Base-by-base conservation (phyloP, 2,329 filamentous ascomycete genomes). In the Apiospora phragmitis region DNA sequence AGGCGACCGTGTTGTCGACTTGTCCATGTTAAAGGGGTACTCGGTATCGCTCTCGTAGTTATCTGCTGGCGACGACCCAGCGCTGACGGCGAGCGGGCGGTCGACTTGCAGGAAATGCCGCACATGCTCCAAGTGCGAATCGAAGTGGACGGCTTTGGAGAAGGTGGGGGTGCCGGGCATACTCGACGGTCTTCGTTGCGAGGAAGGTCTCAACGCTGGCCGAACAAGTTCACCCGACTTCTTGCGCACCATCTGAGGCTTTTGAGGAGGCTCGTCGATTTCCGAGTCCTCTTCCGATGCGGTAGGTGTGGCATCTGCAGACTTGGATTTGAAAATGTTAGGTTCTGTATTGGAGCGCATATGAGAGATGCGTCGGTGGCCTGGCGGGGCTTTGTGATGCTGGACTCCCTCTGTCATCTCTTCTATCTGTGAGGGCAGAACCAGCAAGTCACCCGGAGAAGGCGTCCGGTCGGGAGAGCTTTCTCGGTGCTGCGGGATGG, bases 131-230 rank as follows among this genome's bases (percentile, higher is more conserved):
- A 98, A 90, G 78, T 97, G 94, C 35, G 95, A 94, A 82, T 98
- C 96, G 79, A 99, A 99, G 82, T 99, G 96, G n/a, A 99, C 96
- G 16, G 93, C 94, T 82, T 99, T 99, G 75, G 92, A 93, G 79
- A 95, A 98, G 11, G 95, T 96, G 0, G 96, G 96, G 0, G 96
- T 99, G 69, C 96, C 96, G 11, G 96, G 96, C 94, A 98, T 97
- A 84, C 95, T 98, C 4, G 94, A 97, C 0, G 95, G 95, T 71
- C 96, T 90, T 74, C 94, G 88, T 74, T 89, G 89, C n/a, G 93
- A 93, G 16, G 93, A 86, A 49, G 92, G 90, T 68, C 96, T 91
- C 68, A 99, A 88, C 26, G 96, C 96, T 16, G 96, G 96, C 76
- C 96, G 92, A 71, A 99, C 96, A 45, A 99, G 88, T 83, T 99